A percentile compares a stretch with the other conserved stretches of the same genome.
phyloP scores from a whole-genome alignment of 208 protist species.

The Borovskyia barvae region DNA sequence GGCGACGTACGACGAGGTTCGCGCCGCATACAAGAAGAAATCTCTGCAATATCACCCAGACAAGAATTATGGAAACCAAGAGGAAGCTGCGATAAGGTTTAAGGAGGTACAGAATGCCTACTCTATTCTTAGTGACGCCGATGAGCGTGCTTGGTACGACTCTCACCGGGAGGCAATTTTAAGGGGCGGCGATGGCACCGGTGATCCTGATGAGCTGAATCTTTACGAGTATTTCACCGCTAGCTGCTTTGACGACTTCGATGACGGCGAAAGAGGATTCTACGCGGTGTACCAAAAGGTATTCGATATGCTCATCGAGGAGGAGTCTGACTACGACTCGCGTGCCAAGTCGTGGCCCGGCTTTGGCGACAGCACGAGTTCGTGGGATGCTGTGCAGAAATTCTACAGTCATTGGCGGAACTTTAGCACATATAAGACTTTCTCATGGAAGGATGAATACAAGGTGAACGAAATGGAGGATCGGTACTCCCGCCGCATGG shows the following conservation, averaged over 20 bases:
- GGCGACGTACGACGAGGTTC: slow-evolving; percentile 79
- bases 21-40: slow-evolving; percentile 84
- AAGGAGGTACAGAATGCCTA: slow-evolving; percentile 92
- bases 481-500: slow-evolving; percentile 79
- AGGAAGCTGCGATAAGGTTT: slow-evolving; percentile 71
- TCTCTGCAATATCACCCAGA: slow-evolving; percentile 89
- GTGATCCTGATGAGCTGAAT: slow-evolving; percentile 71
- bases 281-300: slow-evolving; percentile 76
- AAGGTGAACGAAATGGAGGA: slow-evolving; percentile 90
- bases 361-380: slow-evolving; percentile 67
- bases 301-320: slow-evolving; percentile 71
- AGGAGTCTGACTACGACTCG: slow-evolving; percentile 63
- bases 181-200: slow-evolving; percentile 48
- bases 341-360: slow-evolving; percentile 59
- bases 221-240: slow-evolving; percentile 84
- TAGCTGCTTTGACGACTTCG: slow-evolving; percentile 79
- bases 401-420: slow-evolving; percentile 89
- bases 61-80: slow-evolving; percentile 84
- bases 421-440: slow-evolving; percentile 83
- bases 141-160: slow-evolving; percentile 91
- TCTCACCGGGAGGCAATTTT: slow-evolving; percentile 85
- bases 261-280: slow-evolving; percentile 73
- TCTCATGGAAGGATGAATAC: slow-evolving; percentile 91
- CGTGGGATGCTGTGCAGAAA: slow-evolving; percentile 57
- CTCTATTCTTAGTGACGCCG: slow-evolving; percentile 75